Base-by-base conservation (phyloP, 2,329 filamentous ascomycete species). In the Exophiala bonariae region DNA sequence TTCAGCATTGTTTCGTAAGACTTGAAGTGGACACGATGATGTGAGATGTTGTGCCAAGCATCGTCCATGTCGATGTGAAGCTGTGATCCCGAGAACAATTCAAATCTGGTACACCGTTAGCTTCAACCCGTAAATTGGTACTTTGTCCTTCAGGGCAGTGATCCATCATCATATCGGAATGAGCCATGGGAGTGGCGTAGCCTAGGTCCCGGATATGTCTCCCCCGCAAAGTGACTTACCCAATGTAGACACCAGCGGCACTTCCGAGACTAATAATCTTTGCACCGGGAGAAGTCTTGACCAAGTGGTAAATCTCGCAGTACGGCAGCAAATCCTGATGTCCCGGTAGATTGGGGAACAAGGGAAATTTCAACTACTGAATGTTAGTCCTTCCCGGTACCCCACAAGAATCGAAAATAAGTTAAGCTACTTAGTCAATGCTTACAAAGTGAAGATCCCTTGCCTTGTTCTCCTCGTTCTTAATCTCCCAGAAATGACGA, bases 41-140 rank as follows among this genome's bases (percentile, higher is more conserved):
- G 57, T 4, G 53, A 52, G 44, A 59, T 59, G 36, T 56, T 52
- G 48, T 55, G 49, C 57, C 57, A 59, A 31, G 54, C 45, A 45
- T 59, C 57, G 43, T 58, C 55, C 52, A 59, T 56, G 49, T 58
- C 57, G 41, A 59, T 59, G 47, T 59, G 57, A 8, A 59, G 53
- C 49, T 58, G 57, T 19, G 57, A 54, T 26, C 53, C 53, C 13
- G 50, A 48, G 39, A 54, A 54, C 43, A 59, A 51, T 31, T 59
- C 57, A 39, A 59, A 59, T 38, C 57, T 59, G 41, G 18, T 37
- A n/a, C 11, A 11, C 6, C 6, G 23, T 26, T 11, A 26, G 23
- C 23, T 6, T 11, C 23, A 26, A 6, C 23, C 11, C 23, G 6
- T 6, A 11, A 26, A 6, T 26, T n/a, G n/a, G n/a, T n/a, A n/a